These are phyloP conservation scores for Thermothelomyces thermophilus DNA, from an alignment of 2,329 filamentous ascomycete species.

Conservation along the genomic window DNA sequence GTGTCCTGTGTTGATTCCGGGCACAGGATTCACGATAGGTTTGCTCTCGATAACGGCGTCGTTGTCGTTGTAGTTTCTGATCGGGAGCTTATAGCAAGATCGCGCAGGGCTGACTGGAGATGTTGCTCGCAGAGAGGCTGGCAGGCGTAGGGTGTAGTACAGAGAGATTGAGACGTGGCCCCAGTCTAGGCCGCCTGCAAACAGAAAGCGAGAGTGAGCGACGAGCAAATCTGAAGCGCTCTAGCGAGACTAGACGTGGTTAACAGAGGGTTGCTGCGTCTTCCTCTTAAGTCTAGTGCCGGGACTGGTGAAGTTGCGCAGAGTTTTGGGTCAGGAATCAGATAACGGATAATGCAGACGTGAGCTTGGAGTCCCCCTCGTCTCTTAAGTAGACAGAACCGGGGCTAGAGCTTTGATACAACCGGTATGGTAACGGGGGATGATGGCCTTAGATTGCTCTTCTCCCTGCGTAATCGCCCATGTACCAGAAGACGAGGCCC, in stretches of 20 bases:
- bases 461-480: conserved; percentile 15
- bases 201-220: not conserved
- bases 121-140: conserved; percentile 12
- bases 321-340: conserved; percentile 37
- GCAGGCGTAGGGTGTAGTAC: conserved; percentile 18
- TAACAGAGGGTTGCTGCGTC: conserved; percentile 18
- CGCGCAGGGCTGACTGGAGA: conserved; percentile 25
- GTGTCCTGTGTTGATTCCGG: conserved; percentile 15
- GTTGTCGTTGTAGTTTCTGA: conserved; percentile 24
- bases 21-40: conserved; percentile 30
- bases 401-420: conserved; percentile 19
- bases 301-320: conserved; percentile 34
- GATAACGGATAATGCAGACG: conserved; percentile 32
- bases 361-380: conserved; percentile 26
- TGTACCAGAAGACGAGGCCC: conserved; percentile 14
- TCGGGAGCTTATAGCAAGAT: conserved; percentile 27
- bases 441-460: conserved; percentile 21
- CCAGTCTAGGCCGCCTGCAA: conserved; percentile 6
- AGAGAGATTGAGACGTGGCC: conserved; percentile 13
- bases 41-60: conserved; percentile 34
- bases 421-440: conserved; percentile 18
- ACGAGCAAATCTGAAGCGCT: conserved; percentile 4
- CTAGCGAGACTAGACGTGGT: conserved; percentile 3
- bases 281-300: conserved; percentile 23
- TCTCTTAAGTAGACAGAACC: conserved; percentile 25